Evolutionary conservation across 2,329 filamentous ascomycete genomes (phyloP).

Genomic region (Sclerotiophoma versabilis): DNA sequence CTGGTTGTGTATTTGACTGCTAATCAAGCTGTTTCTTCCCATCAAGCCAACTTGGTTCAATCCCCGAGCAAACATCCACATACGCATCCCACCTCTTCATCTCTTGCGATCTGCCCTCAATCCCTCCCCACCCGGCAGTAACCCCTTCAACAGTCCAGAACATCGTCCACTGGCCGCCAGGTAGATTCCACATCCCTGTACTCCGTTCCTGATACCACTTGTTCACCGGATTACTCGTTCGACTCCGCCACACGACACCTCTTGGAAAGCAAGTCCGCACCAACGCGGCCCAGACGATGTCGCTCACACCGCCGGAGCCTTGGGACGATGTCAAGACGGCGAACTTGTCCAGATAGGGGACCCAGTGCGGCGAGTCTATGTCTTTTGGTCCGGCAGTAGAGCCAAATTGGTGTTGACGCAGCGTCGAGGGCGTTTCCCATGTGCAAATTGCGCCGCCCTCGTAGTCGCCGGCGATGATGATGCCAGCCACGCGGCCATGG

Average conservation of each 20-base stretch:
- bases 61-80: constrained; percentile 56
- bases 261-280: constrained; percentile 85
- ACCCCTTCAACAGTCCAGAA: constrained; percentile 87
- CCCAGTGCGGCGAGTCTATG: constrained; percentile 61
- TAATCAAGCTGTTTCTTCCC: constrained; percentile 33
- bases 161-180: constrained; percentile 91
- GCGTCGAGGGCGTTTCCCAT: constrained; percentile 74
- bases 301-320: constrained; percentile 89
- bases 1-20: no score
- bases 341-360: constrained; percentile 97
- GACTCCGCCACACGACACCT: constrained; percentile 91
- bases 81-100: constrained; percentile 57
- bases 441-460: constrained; percentile 94
- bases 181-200: constrained; percentile 80
- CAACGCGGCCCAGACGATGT: constrained; percentile 97
- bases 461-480: constrained; percentile 96
- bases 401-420: constrained; percentile 51
- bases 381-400: neutral
- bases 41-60: constrained; percentile 59
- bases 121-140: constrained; percentile 56
- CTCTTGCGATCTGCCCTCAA: constrained; percentile 53
- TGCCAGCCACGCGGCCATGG: constrained; percentile 79
- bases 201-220: constrained; percentile 99
- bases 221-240: constrained; percentile 92
- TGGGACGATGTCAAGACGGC: constrained; percentile 89